Base-by-base conservation (phyloP, 2,329 filamentous ascomycete species). In the Ophiostoma populinum region DNA sequence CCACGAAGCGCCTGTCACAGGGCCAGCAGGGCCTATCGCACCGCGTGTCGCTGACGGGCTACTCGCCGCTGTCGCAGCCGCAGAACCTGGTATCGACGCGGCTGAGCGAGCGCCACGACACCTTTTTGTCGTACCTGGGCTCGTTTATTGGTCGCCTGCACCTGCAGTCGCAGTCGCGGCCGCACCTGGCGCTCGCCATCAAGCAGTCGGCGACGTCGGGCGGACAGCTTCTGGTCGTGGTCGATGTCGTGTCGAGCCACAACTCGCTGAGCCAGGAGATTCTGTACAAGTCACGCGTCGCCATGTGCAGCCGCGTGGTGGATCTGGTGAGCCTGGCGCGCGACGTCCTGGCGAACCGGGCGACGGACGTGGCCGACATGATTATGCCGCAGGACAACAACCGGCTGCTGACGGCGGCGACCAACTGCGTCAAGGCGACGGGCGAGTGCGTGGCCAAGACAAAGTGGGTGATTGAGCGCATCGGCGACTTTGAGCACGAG, bases 141-240 rank as follows among this genome's bases (percentile, higher is more conserved):
- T 92, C 83, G 5, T 93, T 95, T 52, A 87, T 95, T 51, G 90
- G 90, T 12, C 66, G 73, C 24, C 67, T 94, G 37, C 83, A 94
- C 54, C 64, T 94, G 40, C 85, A 94, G 52, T 90, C 86, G n/a
- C 78, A 90, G 42, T 90, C 85, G 7, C 78, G 83, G 7, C 72
- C 79, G 1, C 85, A 93, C 51, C 65, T 95, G 32, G 73, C 85
- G 21, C 59, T 75, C 9, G 85, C 81, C 12, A 87, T 92, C 32
- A 77, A 81, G 50, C 77, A 87, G 51, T 82, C 86, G 7, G 80
- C 86, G 8, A 66, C 73, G 7, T 85, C 86, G 3, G 92, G 86
- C 43, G 76, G 77, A 31, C 72, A 78, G 44, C 65, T 95, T 32
- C 63, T 94, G 34, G 67, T 72, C 12, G 74, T 94, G 9, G 70